Percentiles rank a stretch among this genome's conserved stretches.
phyloP scores from a whole-genome alignment of 2,329 filamentous ascomycete species.

The Colletotrichum lindemuthianum region DNA sequence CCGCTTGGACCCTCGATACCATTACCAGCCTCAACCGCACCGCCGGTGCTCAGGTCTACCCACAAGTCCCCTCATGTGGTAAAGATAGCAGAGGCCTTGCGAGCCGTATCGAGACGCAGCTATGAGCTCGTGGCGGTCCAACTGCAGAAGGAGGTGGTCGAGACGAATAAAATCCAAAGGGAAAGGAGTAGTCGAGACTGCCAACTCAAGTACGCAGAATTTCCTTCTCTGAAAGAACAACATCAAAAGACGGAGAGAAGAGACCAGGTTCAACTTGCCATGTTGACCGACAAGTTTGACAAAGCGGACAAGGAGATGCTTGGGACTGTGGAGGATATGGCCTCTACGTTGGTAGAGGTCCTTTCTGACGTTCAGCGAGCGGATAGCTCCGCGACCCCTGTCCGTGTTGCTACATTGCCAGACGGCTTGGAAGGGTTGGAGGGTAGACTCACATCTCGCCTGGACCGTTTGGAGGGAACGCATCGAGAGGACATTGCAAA shows the following conservation, averaged over 20 bases:
- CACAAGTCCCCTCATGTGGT: neutral
- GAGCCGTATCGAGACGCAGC: slow-evolving; percentile 5
- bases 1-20: neutral
- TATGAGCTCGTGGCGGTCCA: slow-evolving; percentile 15
- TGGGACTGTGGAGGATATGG: slow-evolving; percentile 5
- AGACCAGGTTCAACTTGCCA: slow-evolving; percentile 13
- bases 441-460: slow-evolving; percentile 1
- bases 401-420: neutral
- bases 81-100: slow-evolving; percentile 17
- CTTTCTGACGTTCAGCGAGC: slow-evolving; percentile 5
- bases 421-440: neutral
- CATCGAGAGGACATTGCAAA: slow-evolving; percentile 27
- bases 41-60: neutral
- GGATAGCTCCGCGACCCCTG: neutral
- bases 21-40: slow-evolving; percentile 11
- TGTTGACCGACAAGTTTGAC: slow-evolving; percentile 1
- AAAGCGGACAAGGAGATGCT: slow-evolving; percentile 2
- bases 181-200: slow-evolving; percentile 4
- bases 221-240: slow-evolving; percentile 21
- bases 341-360: slow-evolving; percentile 11
- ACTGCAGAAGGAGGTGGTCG: slow-evolving; percentile 11
- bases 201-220: slow-evolving; percentile 20
- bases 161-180: slow-evolving; percentile 12
- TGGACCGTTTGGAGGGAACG: slow-evolving; percentile 26
- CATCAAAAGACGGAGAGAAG: slow-evolving; percentile 22